Percentiles rank a stretch among this genome's conserved stretches.
phyloP scores from a whole-genome alignment of 345 rosid species.

The Capsella bursapastoris region DNA sequence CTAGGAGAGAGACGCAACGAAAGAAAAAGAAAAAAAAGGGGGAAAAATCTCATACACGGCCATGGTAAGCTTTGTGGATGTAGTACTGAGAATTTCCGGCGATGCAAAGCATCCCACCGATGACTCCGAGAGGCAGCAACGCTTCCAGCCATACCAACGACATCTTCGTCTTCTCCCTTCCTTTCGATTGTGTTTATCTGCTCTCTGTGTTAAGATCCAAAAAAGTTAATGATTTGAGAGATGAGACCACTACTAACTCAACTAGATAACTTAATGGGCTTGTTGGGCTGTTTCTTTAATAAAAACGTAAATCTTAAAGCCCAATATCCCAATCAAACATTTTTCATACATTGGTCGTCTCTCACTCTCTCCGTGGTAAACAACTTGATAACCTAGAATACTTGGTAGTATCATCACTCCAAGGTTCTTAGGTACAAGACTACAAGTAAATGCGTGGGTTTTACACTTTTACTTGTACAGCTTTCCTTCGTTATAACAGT shows the following conservation, averaged over 20 bases:
- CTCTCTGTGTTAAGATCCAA: constrained; percentile 16
- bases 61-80: constrained; percentile 90
- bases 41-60: constrained; percentile 57
- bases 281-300: not conserved
- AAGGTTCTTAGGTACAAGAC: constrained; percentile 11
- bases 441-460: not conserved
- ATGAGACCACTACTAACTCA: not conserved
- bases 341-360: not conserved
- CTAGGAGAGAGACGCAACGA: not conserved
- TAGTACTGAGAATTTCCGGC: constrained; percentile 88
- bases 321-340: constrained; percentile 1
- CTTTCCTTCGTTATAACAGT: not conserved
- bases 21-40: not conserved
- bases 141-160: constrained; percentile 81
- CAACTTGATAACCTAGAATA: constrained; percentile 15
- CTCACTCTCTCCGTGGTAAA: constrained; percentile 21
- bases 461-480: not conserved
- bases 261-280: not conserved
- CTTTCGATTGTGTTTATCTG: constrained; percentile 21
- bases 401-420: not conserved
- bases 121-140: constrained; percentile 84
- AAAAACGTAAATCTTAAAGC: not conserved
- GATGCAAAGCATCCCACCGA: constrained; percentile 86
- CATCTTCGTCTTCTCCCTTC: constrained; percentile 47
- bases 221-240: constrained; percentile 20